Evolutionary conservation across 768 basidiomycete genomes (phyloP), one percentile per base, ranked within the genome.

Genomic region (Pleurotus giganteus): DNA sequence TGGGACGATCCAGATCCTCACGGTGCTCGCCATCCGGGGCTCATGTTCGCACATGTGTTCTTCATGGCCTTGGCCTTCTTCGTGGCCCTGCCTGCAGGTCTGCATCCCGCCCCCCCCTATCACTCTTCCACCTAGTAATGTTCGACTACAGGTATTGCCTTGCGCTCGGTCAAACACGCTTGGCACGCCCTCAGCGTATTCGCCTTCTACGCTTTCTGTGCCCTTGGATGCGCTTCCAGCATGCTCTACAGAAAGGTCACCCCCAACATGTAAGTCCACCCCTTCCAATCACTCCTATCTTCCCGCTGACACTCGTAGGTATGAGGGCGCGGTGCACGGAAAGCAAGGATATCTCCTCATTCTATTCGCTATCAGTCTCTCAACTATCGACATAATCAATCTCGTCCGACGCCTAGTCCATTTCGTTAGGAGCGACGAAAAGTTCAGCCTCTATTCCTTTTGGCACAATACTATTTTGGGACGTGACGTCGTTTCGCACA

Each of bases 61-160:
- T 80, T 83, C 61, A 89, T 94, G 86, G 74, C 70, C 54, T 66
- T 87, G 2, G 93, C 92, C 13, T 96, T 92, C 71, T 94, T 97
- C 63, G 79, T 84, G 12, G 82, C 85, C 11, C 77, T 97, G 19
- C 95, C 94, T 19, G 76, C 85, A 41, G 85, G 94, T 94, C 66
- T 63, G 83, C 66, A 31, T 32, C 28, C 26, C 50, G 29, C 44
- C 45, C 54, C 24, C 39, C 41, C 55, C 54, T 28, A 63, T 46
- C n/a, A 9, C 8, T 28, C 42, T 24, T 24, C 26, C 21, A 23
- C 31, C 13, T 32, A n/a, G n/a, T n/a, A n/a, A n/a, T n/a, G n/a
- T n/a, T n/a, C n/a, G n/a, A n/a, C 21, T 43, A 51, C 42, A 96
- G 94, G 82, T 27, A 90, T 96, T 57, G 82, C 84, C 1, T 75